These are phyloP conservation scores for Bretziella fagacearum DNA, from an alignment of 2,329 filamentous ascomycete genomes.

Conservation along the genomic window DNA sequence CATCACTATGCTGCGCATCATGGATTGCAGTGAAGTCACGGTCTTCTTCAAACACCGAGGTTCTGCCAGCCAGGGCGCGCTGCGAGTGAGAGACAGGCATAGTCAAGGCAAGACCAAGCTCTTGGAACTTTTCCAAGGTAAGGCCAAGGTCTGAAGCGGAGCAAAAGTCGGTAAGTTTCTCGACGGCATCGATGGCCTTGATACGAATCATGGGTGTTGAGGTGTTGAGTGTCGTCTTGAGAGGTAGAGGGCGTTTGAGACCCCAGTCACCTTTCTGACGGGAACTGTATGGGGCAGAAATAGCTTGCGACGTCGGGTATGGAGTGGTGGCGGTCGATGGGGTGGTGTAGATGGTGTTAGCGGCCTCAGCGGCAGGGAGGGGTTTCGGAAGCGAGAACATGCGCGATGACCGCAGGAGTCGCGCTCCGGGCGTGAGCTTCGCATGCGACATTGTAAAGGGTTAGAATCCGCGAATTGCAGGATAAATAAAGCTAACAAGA, in stretches of 20 bases:
- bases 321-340: constrained; percentile 42
- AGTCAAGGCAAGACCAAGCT: constrained; percentile 57
- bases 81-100: constrained; percentile 29
- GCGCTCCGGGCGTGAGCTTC: constrained; percentile 41
- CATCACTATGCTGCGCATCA: constrained; percentile 20
- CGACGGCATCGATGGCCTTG: constrained; percentile 63
- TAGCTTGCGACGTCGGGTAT: constrained; percentile 68
- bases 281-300: constrained; percentile 59
- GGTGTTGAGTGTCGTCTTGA: constrained; percentile 54
- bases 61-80: too few relatives aligned
- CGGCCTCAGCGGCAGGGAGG: constrained; percentile 45
- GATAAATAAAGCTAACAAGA: not conserved
- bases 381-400: constrained; percentile 75
- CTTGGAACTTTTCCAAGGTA: constrained; percentile 71
- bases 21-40: constrained; percentile 34
- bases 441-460: constrained; percentile 11
- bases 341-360: constrained; percentile 22
- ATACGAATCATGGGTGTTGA: constrained; percentile 63
- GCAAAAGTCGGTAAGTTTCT: constrained; percentile 78
- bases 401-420: constrained; percentile 69
- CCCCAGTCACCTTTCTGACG: constrained; percentile 77
- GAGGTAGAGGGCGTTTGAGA: constrained; percentile 67
- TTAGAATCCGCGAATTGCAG: too few relatives aligned
- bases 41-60: constrained; percentile 38
- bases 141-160: constrained; percentile 68